Base-by-base conservation (phyloP, 306 rosid species). In the Styphnolobium japonicum region DNA sequence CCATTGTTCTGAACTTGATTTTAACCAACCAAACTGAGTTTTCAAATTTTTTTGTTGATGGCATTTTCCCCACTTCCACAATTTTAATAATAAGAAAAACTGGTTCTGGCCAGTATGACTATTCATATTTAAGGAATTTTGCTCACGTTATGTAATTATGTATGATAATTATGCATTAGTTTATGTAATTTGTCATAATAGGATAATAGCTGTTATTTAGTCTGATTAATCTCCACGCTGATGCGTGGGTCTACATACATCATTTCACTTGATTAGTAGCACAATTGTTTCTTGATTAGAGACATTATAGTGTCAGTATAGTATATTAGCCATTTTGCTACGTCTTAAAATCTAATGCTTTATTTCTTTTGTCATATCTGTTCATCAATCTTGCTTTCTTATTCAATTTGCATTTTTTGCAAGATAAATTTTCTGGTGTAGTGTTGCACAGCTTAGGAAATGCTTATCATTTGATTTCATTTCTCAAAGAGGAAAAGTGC, bases 1-100 rank as follows among this genome's bases (percentile, higher is more conserved):
- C 33, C 42, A 61, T 68, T 60, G 39, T 60, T 55, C 61, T 37
- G 51, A 78, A 73, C 52, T 72, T 73, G 36, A 78, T 67, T 64
- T 66, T 12, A 33, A 48, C 75, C 43, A 39, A 76, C 71, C 42
- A 48, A 51, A 22, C 51, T 2, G 23, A 52, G 64, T 61, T 75
- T 42, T 15, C 42, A 75, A 39, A 40, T 7, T 22, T 43, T 43
- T 45, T 36, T 21, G 23, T 43, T 78, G 48, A 49, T 67, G 21
- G 62, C 49, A 42, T 57, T 61, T 45, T 15, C 70, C 70, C 34
- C 39, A 40, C 53, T 52, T 66, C 67, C 68, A 23, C 61, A 57
- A 14, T 58, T 73, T 73, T 40, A 40, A 5, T 2, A 5, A 57
- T 37, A 57, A 73, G 22, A 0, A 73, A 40, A 57, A 57, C 1